Evolutionary conservation across 331 rosid species (phyloP), one percentile per base, ranked within the genome.

Genomic region (Quercus phellos): DNA sequence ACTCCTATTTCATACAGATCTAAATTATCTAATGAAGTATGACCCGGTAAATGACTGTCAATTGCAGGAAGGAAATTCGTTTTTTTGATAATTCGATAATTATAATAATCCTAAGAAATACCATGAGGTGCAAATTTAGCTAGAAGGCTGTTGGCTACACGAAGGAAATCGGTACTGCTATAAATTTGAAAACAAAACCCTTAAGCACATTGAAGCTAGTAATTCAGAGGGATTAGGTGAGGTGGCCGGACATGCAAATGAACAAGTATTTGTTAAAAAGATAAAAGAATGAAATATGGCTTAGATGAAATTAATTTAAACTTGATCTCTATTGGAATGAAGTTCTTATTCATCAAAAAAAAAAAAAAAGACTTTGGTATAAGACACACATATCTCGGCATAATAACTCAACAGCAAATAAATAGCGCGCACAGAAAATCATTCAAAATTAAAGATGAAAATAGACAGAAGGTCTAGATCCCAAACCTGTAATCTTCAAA

Each of bases 101-200:
- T 38, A 38, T 38, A 38, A 38, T 8, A 38, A 38, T 38, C 0
- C 3, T 38, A 0, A 38, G 46, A 38, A 7, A 38, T 38, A 38
- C 0, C 3, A 8, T 0, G 12, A 38, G 11, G 0, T 38, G 46
- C 12, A 3, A 38, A 38, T 38, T 38, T 0, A 38, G 11, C 0
- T 38, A 38, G 3, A 38, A 7, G 11, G 43, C 43, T 35, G 11
- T 38, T 38, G 3, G 3, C 12, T 38, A 26, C 8, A 29, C 5
- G 4, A 27, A 5, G n/a, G 3, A 61, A 29, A 14, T 29, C 1
- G 69, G 38, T 29, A 29, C 30, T 27, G 2, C 16, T 58, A 26
- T 27, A 24, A 29, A 61, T 27, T 61, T 29, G 19, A 61, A 26
- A 27, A 61, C 32, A 58, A 58, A 9, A 29, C 38, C 0, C 17